phyloP scores from a whole-genome alignment of 768 basidiomycete species.

The Tylopilus rubrobrunneus region DNA sequence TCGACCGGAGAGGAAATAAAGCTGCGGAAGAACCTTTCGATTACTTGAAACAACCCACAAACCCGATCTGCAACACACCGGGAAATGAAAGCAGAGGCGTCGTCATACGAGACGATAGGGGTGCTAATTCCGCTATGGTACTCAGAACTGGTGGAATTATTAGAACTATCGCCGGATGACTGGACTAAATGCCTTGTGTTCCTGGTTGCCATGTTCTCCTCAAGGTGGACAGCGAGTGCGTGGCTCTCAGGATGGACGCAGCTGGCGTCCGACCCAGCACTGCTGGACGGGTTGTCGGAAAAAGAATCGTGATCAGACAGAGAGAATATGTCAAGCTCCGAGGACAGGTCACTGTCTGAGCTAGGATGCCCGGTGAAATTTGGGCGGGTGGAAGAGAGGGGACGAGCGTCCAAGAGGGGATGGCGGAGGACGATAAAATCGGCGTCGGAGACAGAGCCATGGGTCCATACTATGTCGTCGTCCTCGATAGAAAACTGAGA shows the following conservation, averaged over 20 bases:
- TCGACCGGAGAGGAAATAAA: constrained; percentile 20
- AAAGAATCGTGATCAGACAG: constrained; percentile 5
- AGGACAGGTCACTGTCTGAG: constrained; percentile 13
- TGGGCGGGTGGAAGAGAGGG: constrained; percentile 12
- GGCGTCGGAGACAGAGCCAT: constrained; percentile 5
- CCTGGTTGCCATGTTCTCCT: neutral
- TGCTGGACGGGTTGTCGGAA: constrained; percentile 1
- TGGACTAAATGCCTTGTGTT: neutral
- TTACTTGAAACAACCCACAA: neutral
- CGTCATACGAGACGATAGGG: constrained; percentile 19
- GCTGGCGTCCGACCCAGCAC: constrained; percentile 7
- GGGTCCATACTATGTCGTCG: constrained; percentile 23
- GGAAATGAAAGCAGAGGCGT: constrained; percentile 27
- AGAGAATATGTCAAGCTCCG: constrained; percentile 18
- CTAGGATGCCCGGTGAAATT: neutral
- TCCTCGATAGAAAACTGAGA: constrained; percentile 19
- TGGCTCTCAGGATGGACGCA: neutral
- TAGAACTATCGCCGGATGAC: neutral
- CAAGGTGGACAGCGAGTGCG: neutral
- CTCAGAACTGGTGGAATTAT: constrained; percentile 5
- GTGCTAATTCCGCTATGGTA: constrained; percentile 10
- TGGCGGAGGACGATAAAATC: constrained; percentile 26
- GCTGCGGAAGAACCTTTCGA: constrained; percentile 8
- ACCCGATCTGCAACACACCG: constrained; percentile 10
- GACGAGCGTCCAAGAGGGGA: constrained; percentile 14